Evolutionary conservation across 306 rosid species (phyloP).

Genomic region (Pterocarpus santalinus): DNA sequence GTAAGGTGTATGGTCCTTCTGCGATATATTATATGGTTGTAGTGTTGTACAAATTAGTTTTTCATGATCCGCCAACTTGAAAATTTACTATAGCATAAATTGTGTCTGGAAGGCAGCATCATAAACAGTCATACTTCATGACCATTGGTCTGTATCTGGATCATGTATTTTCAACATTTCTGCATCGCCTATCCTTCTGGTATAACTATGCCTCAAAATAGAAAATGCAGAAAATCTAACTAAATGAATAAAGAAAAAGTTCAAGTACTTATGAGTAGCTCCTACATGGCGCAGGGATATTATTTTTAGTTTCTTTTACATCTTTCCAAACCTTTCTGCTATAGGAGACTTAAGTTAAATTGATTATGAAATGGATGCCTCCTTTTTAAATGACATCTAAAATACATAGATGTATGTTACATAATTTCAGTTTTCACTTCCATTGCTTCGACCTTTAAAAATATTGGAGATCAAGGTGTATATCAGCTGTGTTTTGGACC

Average conservation of each 20-base stretch:
- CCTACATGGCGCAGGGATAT: slow-evolving; percentile 22
- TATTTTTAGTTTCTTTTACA: slow-evolving; percentile 15
- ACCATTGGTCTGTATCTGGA: slow-evolving; percentile 15
- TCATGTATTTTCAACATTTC: slow-evolving; percentile 21
- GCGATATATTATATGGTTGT: slow-evolving; percentile 31
- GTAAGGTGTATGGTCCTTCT: slow-evolving; percentile 52
- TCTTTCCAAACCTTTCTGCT: slow-evolving; percentile 37
- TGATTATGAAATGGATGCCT: slow-evolving; percentile 28
- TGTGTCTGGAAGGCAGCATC: slow-evolving; percentile 27
- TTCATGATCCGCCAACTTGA: slow-evolving; percentile 16
- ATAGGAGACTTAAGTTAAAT: slow-evolving; percentile 18
- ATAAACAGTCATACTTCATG: neutral
- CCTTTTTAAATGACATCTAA: slow-evolving; percentile 23
- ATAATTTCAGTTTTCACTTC: slow-evolving; percentile 31
- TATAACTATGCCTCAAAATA: neutral
- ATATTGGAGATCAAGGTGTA: slow-evolving; percentile 3
- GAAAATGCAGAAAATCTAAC: slow-evolving; percentile 13
- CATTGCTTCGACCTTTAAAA: slow-evolving; percentile 12
- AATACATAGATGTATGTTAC: neutral
- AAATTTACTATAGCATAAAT: slow-evolving; percentile 22
- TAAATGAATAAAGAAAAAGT: slow-evolving; percentile 5
- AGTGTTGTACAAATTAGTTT: slow-evolving; percentile 25
- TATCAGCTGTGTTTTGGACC: neutral
- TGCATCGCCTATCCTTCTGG: neutral
- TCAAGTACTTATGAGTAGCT: slow-evolving; percentile 26